A percentile compares a stretch with the other conserved stretches of the same genome.
phyloP scores from a whole-genome alignment of 257 asterid species.

The Solanum tarapatanum region DNA sequence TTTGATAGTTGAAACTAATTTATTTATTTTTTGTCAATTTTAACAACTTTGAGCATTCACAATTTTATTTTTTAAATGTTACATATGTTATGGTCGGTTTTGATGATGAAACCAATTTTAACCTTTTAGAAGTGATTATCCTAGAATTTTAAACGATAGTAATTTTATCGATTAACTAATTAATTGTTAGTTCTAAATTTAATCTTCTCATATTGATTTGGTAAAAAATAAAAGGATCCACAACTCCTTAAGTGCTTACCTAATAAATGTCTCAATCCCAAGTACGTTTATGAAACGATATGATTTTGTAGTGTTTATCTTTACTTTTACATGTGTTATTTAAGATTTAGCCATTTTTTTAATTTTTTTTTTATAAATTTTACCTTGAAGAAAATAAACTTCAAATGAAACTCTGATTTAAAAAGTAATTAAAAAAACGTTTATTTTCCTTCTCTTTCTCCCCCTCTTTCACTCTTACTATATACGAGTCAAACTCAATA shows the following conservation, averaged over 20 bases:
- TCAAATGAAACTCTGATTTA: not conserved
- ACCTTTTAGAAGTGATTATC: not conserved
- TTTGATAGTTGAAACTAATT: not conserved
- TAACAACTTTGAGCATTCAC: not conserved
- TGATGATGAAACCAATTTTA: not conserved
- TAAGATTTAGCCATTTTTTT: not conserved
- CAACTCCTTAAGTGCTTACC: not conserved
- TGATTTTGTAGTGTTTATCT: not conserved
- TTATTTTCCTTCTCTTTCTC: not conserved
- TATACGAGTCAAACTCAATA: not conserved
- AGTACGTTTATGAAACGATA: not conserved
- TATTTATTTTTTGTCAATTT: not conserved
- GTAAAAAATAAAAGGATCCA: not conserved
- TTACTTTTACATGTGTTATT: not conserved
- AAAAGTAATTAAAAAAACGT: too few species aligned
- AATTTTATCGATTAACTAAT: not conserved
- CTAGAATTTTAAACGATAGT: not conserved
- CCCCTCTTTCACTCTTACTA: not conserved
- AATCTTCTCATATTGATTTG: not conserved
- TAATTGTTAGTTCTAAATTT: not conserved
- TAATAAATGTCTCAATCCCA: not conserved
- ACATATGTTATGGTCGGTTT: not conserved
- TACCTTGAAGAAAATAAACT: not conserved
- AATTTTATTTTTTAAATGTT: not conserved
- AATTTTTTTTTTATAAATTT: too few species aligned